phyloP scores from a whole-genome alignment of 2,329 filamentous ascomycete species.

The Chrysoporthe puriensis region DNA sequence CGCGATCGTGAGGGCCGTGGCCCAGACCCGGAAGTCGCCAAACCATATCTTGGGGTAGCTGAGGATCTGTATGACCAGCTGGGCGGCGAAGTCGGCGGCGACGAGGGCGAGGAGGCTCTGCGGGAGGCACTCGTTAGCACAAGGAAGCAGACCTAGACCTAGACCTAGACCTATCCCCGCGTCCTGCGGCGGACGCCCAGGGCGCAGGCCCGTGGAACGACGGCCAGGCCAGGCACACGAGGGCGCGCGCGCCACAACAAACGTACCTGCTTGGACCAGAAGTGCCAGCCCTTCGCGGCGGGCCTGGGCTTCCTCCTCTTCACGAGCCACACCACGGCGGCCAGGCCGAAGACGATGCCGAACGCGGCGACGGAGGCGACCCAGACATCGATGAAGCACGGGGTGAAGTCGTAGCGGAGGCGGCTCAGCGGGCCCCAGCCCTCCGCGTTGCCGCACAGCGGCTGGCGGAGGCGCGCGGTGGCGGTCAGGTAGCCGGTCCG shows the following conservation, averaged over 20 bases:
- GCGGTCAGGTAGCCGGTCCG: constrained; percentile 64
- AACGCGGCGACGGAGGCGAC: constrained; percentile 77
- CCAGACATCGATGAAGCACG: constrained; percentile 95
- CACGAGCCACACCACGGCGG: constrained; percentile 80
- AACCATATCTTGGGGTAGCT: constrained; percentile 72
- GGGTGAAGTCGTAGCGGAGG: constrained; percentile 89
- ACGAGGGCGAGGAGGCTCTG: constrained; percentile 67
- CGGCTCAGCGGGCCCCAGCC: constrained; percentile 95
- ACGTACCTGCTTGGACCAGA: constrained; percentile 84
- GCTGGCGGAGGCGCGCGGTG: constrained; percentile 59
- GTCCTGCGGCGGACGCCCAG: neutral
- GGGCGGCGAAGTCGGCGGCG: constrained; percentile 68
- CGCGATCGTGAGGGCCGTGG: constrained; percentile 70
- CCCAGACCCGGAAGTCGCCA: constrained; percentile 85
- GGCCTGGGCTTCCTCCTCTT: constrained; percentile 67
- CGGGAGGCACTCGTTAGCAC: constrained; percentile 24
- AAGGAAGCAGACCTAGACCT: neutral
- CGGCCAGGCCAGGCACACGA: too few species aligned
- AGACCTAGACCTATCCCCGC: too few species aligned
- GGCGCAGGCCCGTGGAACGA: too few species aligned
- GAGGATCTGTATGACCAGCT: constrained; percentile 77
- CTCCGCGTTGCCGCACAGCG: constrained; percentile 85
- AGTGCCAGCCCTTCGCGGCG: constrained; percentile 85
- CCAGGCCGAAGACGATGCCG: constrained; percentile 76
- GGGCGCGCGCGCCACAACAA: too few species aligned